phyloP scores from a whole-genome alignment of 2,329 filamentous ascomycete genomes.

The Sporothrix luriei region DNA sequence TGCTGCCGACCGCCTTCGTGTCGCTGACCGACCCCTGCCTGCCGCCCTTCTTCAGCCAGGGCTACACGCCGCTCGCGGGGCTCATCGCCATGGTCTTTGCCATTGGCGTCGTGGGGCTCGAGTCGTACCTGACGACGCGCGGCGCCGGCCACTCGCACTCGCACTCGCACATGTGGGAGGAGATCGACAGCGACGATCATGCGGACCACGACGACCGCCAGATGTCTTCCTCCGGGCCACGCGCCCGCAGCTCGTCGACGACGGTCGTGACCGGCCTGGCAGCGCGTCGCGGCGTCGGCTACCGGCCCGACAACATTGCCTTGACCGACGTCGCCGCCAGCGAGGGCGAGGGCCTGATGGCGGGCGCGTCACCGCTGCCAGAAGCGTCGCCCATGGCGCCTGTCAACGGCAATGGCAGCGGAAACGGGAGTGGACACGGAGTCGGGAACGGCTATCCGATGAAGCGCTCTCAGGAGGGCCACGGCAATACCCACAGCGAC shows the following conservation, averaged over 20 bases:
- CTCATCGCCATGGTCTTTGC: constrained; percentile 80
- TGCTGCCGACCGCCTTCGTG: constrained; percentile 68
- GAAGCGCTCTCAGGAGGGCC: not conserved
- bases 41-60: constrained; percentile 74
- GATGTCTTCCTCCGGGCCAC: too few species aligned
- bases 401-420: constrained; percentile 35
- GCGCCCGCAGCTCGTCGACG: not conserved
- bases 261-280: constrained; percentile 42
- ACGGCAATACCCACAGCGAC: constrained; percentile 42
- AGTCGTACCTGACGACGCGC: constrained; percentile 82
- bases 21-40: constrained; percentile 71
- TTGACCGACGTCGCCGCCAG: constrained; percentile 56
- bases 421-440: not conserved
- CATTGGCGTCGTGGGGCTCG: constrained; percentile 79
- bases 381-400: constrained; percentile 51
- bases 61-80: constrained; percentile 79
- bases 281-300: constrained; percentile 45
- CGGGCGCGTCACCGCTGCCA: constrained; percentile 61
- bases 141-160: constrained; percentile 65
- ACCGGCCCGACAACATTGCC: constrained; percentile 54
- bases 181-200: constrained; percentile 46
- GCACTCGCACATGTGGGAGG: constrained; percentile 60
- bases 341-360: constrained; percentile 54
- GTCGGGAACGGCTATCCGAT: not conserved
- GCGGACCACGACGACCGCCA: constrained; percentile 38